A percentile compares a stretch with the other conserved stretches of the same genome.
Conservation (phyloP, 768 basidiomycete genomes). For the Cystobasidiopsis lactophilus region DNA sequence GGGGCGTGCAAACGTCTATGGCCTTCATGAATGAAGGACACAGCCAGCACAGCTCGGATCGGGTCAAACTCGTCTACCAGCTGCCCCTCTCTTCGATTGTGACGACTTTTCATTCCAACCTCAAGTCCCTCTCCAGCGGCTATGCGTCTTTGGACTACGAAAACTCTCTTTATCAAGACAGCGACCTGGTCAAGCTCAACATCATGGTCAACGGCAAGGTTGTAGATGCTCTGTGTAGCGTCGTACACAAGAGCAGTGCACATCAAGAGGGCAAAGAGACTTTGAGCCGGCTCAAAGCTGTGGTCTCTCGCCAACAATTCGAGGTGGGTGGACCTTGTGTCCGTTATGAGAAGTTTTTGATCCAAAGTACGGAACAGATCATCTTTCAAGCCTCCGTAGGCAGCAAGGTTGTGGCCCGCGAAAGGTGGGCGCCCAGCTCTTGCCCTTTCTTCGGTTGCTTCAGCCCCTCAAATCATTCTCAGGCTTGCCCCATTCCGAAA, state of each 20-base stretch:
- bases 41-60: conserved; percentile 24
- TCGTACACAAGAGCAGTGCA: conserved; percentile 63
- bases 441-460: neutral
- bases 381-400: conserved; percentile 87
- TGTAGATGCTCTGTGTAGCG: conserved; percentile 78
- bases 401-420: conserved; percentile 64
- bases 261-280: conserved; percentile 54
- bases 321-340: conserved; percentile 22
- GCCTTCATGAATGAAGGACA: conserved; percentile 38
- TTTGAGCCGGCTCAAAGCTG: conserved; percentile 76
- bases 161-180: conserved; percentile 49
- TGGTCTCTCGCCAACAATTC: conserved; percentile 77
- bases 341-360: neutral
- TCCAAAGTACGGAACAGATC: conserved; percentile 34
- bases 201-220: conserved; percentile 73
- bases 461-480: neutral
- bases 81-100: conserved; percentile 86
- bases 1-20: conserved; percentile 64
- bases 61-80: conserved; percentile 49
- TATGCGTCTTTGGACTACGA: conserved; percentile 95
- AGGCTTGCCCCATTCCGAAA: conserved; percentile 23
- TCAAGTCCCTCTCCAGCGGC: conserved; percentile 79
- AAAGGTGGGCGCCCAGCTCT: conserved; percentile 34
- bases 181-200: conserved; percentile 40
- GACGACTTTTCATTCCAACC: conserved; percentile 78